These are phyloP conservation scores for Clonostachys rosea DNA, from an alignment of 2,329 filamentous ascomycete species.

Conservation along the genomic window DNA sequence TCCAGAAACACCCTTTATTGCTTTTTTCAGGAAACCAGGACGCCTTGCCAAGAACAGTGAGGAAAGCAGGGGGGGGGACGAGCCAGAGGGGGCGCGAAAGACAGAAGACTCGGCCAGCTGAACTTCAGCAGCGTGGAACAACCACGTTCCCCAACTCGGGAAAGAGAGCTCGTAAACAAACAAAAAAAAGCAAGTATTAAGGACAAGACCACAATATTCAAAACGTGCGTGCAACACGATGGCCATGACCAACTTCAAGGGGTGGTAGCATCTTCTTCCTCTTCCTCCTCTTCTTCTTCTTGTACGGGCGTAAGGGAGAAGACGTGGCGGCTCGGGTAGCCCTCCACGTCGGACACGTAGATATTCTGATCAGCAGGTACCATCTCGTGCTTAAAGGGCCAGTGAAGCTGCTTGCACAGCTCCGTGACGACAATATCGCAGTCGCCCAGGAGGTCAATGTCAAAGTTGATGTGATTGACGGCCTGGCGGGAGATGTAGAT, in stretches of 20 bases:
- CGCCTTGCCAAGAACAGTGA: too few relatives aligned
- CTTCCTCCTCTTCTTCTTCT: background rate
- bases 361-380: constrained; percentile 63
- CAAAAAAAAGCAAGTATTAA: background rate
- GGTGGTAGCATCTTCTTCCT: background rate
- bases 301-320: constrained; percentile 16
- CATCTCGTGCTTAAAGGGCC: constrained; percentile 81
- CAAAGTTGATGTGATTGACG: constrained; percentile 87
- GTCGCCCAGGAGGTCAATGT: constrained; percentile 93
- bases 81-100: too few relatives aligned
- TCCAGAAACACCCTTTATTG: too few relatives aligned
- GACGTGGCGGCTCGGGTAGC: constrained; percentile 27
- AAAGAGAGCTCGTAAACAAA: background rate
- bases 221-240: background rate
- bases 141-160: too few relatives aligned
- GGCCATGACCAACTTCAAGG: constrained; percentile 1
- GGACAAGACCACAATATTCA: background rate
- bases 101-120: too few relatives aligned
- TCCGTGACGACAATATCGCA: constrained; percentile 89
- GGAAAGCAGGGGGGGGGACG: too few relatives aligned
- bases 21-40: too few relatives aligned
- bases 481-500: constrained; percentile 86
- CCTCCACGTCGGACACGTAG: constrained; percentile 37
- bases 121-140: too few relatives aligned
- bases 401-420: constrained; percentile 75